These are phyloP conservation scores for Allomyces macrogynus DNA, from an alignment of 192 early-diverging fungal species.

Conservation along the genomic window DNA sequence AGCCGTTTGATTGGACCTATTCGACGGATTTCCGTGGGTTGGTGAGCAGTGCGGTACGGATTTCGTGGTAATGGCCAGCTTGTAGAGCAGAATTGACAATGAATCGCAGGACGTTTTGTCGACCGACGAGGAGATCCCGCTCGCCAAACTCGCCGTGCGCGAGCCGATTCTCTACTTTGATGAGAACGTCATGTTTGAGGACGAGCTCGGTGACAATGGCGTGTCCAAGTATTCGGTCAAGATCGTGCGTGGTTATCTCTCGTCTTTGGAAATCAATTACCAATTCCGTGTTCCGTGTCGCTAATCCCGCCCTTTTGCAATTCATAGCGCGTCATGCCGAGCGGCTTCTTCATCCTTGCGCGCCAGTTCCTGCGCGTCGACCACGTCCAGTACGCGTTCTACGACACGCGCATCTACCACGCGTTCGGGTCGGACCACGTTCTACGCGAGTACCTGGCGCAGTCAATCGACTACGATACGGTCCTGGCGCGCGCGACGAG, in stretches of 20 bases:
- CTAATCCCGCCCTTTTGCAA: neutral
- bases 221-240: constrained; percentile 54
- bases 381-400: constrained; percentile 73
- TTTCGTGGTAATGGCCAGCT: neutral
- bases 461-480: neutral
- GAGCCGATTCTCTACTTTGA: constrained; percentile 91
- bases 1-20: constrained; percentile 97
- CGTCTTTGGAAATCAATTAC: neutral
- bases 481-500: neutral
- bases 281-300: neutral
- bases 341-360: constrained; percentile 65
- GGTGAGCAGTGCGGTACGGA: constrained; percentile 5
- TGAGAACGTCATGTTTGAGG: constrained; percentile 84
- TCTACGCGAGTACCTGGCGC: constrained; percentile 44
- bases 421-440: constrained; percentile 47
- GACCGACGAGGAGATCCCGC: constrained; percentile 35
- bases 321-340: constrained; percentile 71
- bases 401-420: constrained; percentile 78
- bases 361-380: constrained; percentile 87
- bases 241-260: constrained; percentile 30
- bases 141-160: constrained; percentile 43
- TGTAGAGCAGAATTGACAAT: neutral
- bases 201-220: constrained; percentile 92
- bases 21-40: constrained; percentile 62
- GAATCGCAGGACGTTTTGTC: too few species aligned